Evolutionary conservation across 352 stramenopile genomes (phyloP), one percentile per base, ranked within the genome.

Genomic region (Globisporangium parvum): DNA sequence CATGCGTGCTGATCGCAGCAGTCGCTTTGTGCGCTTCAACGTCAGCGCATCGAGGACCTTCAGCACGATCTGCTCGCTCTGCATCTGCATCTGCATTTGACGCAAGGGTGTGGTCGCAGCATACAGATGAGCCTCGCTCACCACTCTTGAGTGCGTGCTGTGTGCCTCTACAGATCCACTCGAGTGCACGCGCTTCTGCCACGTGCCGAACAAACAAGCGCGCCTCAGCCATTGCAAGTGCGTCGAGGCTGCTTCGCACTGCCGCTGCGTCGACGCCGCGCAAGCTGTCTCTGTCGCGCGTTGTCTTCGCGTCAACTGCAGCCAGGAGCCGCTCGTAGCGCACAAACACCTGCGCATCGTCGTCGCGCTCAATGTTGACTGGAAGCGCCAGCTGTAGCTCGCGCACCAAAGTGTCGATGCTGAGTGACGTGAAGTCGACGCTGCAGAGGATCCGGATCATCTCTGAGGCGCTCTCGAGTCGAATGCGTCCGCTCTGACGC

Each of bases 381-480:
- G 57, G 37, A 6, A 60, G 45, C 1, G 47, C 46, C 26, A 63
- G 57, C 21, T 57, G 54, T 40, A 79, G 48, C 45, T 57, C 53
- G 24, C 8, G 28, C 26, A 20, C 47, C 4, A 52, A 18, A 20
- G 31, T 15, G 11, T 65, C 56, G 37, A 44, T 52, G 5, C 53
- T 55, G 6, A 69, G 35, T 33, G 20, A 24, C 11, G 2, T 24
- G 6, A 41, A n/a, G n/a, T 51, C 44, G 54, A 57, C 12, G 15
- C 65, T 59, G 42, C 59, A 50, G 48, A 79, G 51, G 39, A 76
- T 57, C 10, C 52, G 65, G 46, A 73, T n/a, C 18, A 79, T 28
- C 6, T 48, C 65, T 6, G 57, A 24, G 11, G 70, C 57, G 54
- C 64, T 73, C 31, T 65, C 50, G 18, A 50, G 52, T 20, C 65